phyloP scores from a whole-genome alignment of 371 early-diverging fungal genomes.

The Sanchytrium tribonematis region DNA sequence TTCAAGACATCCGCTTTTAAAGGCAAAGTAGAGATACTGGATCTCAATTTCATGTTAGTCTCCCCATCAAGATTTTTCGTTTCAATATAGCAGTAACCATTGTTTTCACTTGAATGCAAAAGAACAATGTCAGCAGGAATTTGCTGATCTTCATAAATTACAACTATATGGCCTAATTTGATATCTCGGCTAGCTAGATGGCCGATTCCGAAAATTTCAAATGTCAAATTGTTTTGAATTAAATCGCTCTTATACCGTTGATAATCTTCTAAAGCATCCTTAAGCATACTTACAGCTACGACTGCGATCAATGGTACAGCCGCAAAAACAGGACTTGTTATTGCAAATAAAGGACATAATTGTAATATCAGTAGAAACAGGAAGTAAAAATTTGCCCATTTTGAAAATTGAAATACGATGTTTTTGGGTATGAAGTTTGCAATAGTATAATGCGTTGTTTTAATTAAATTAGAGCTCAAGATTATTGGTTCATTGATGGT shows the following conservation, averaged over 20 bases:
- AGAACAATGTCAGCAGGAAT: conserved; percentile 30
- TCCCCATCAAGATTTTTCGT: conserved; percentile 46
- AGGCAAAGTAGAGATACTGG: not conserved
- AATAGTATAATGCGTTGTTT: conserved; percentile 1
- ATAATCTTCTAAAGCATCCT: conserved; percentile 34
- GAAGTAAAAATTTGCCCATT: not conserved
- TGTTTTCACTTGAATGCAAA: conserved; percentile 15
- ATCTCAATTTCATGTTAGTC: conserved; percentile 25
- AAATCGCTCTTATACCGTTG: conserved; percentile 23
- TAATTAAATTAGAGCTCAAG: not conserved
- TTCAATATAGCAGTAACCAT: conserved; percentile 29
- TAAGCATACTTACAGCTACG: conserved; percentile 25
- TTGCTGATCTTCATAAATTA: conserved; percentile 18
- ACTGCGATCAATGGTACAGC: conserved; percentile 14
- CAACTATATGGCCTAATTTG: conserved; percentile 22
- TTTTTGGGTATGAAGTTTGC: conserved; percentile 1
- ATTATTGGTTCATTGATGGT: not conserved
- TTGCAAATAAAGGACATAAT: not conserved
- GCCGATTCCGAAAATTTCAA: not conserved
- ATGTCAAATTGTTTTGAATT: conserved; percentile 13
- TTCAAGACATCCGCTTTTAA: not conserved
- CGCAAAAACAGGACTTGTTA: not conserved
- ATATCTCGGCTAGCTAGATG: conserved; percentile 10
- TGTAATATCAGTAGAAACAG: not conserved
- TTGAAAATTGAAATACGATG: not conserved